Conservation (phyloP, 192 early-diverging fungal species). For the Rhizoclosmatium sp. region DNA sequence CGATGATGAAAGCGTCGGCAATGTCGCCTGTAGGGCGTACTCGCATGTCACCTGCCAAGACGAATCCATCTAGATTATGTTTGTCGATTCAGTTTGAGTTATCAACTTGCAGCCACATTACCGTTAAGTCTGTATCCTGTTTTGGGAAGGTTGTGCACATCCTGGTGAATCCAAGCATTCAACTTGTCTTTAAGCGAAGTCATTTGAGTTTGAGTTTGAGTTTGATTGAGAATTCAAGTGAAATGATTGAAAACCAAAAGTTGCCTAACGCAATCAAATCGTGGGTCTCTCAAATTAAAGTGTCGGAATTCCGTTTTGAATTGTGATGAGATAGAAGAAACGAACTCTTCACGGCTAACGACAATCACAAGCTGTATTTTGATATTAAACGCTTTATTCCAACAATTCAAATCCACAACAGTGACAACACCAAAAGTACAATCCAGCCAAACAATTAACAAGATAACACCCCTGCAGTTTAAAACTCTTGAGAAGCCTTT, state of each 20-base stretch:
- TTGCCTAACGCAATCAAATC: no score
- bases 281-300: no score
- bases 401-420: no score
- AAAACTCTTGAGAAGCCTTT: constrained; percentile 2
- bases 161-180: background rate
- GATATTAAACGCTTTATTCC: no score
- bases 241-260: no score
- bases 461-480: background rate
- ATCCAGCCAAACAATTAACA: background rate
- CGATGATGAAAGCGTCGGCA: background rate
- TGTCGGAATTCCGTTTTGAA: no score
- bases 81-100: no score
- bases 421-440: background rate
- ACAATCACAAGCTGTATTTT: no score
- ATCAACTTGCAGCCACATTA: background rate
- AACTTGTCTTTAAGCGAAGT: background rate
- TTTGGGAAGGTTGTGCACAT: background rate
- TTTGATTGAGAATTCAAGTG: no score
- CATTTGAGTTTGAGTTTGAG: background rate
- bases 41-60: background rate
- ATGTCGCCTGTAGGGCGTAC: background rate
- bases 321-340: no score
- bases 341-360: no score
- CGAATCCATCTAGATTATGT: no score
- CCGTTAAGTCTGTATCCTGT: background rate